Evolutionary conservation across 805 yeast species (phyloP), one percentile per base, ranked within the genome.

Genomic region (Metschnikowia bowlesiae): DNA sequence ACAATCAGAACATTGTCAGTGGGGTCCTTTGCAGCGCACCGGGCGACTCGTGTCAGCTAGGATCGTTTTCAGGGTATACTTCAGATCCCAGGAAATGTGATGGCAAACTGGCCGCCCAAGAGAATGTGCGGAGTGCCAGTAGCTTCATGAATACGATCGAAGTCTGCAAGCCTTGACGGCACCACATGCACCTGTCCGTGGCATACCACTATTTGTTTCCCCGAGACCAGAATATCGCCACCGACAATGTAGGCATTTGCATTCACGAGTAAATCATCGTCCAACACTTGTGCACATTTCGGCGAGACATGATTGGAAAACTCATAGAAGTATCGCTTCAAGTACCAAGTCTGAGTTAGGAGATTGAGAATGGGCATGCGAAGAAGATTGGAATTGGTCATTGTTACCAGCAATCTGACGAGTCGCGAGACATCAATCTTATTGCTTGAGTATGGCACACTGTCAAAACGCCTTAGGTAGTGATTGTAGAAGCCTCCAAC

Each of bases 311-410:
- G 37, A 26, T 54, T 53, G 29, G 57, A 35, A 16, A 57, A 49
- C 31, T 71, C 73, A 49, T 61, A 66, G 53, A 61, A 65, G 56
- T 66, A 72, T 43, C 66, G 62, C 46, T 64, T 54, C 55, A 70
- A 73, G 47, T 65, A 63, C 77, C 77, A 73, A 6, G 70, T 68
- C 52, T 71, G 75, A 4, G 77, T 68, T 43, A 63, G 65, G 40
- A 71, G 55, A 54, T 72, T 72, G 39, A 71, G 64, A 14, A 65
- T 69, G 13, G 72, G 63, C 30, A 73, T 53, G 38, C 77, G 62
- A 44, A 67, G 59, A 8, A 66, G 52, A 38, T 68, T 64, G 36
- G 60, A 41, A 53, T 70, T 70, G 28, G 56, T 53, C 8, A 67
- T 52, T 1, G 62, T 54, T 22, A 72, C 51, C 50, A 62, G 65